Percentiles rank a stretch among this genome's conserved stretches.
These are phyloP conservation scores for Saprolegnia parasitica DNA, from an alignment of 352 stramenopile genomes.

Conservation along the genomic window DNA sequence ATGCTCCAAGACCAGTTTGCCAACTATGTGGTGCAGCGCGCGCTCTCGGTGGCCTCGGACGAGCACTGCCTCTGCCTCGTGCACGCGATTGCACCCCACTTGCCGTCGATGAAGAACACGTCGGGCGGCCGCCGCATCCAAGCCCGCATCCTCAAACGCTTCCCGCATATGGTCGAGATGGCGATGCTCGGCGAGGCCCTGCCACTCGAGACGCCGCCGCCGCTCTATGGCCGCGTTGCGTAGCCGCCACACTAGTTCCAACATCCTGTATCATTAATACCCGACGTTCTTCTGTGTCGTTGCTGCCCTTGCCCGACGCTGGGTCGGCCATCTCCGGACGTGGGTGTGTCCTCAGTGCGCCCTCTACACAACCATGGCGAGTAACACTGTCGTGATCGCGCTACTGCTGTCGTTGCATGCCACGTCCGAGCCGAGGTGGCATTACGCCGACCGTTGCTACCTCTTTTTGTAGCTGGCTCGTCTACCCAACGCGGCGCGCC, in stretches of 20 bases:
- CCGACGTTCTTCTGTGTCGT: too few species aligned
- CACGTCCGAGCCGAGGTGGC: too few species aligned
- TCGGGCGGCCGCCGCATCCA: constrained; percentile 92
- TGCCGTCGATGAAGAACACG: constrained; percentile 93
- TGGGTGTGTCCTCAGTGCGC: too few species aligned
- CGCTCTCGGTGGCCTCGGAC: constrained; percentile 92
- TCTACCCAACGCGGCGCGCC: too few species aligned
- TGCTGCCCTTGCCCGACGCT: too few species aligned
- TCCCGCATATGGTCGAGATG: constrained; percentile 91
- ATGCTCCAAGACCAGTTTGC: constrained; percentile 97
- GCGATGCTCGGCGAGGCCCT: constrained; percentile 41
- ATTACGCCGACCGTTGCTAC: too few species aligned
- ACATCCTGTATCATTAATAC: constrained; percentile 13
- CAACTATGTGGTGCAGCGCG: constrained; percentile 98
- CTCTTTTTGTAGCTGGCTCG: too few species aligned
- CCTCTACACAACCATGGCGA: too few species aligned
- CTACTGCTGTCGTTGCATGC: too few species aligned
- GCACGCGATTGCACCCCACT: constrained; percentile 94
- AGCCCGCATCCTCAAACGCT: constrained; percentile 94
- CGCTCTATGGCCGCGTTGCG: constrained; percentile 23
- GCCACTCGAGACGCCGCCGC: not conserved
- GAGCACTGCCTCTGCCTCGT: constrained; percentile 92
- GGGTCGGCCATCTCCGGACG: too few species aligned
- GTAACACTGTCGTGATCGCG: too few species aligned
- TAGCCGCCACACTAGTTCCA: constrained; percentile 14